These are phyloP conservation scores for Trypanosoma scelopori DNA, from an alignment of 208 protist species.

Conservation along the genomic window DNA sequence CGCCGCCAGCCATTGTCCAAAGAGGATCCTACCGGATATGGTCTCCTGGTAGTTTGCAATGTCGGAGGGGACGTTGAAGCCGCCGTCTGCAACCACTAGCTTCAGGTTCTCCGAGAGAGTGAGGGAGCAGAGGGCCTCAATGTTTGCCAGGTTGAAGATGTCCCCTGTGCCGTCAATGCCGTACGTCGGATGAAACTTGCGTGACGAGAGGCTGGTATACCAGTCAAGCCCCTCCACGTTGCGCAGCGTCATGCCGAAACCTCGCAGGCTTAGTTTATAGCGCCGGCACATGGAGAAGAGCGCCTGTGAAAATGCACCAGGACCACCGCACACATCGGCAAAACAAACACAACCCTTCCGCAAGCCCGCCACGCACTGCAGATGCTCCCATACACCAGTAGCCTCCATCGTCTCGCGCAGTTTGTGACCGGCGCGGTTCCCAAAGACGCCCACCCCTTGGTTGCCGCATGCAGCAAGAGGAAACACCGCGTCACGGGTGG, in stretches of 20 bases:
- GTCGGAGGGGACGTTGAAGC: slow-evolving; percentile 71
- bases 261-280: slow-evolving; percentile 48
- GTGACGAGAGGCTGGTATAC: slow-evolving; percentile 61
- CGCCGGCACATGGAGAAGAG: slow-evolving; percentile 46
- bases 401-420: slow-evolving; percentile 87
- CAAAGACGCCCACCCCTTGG: slow-evolving; percentile 40
- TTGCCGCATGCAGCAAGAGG: slow-evolving; percentile 53
- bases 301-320: slow-evolving; percentile 86
- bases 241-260: slow-evolving; percentile 86
- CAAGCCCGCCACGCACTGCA: slow-evolving; percentile 27
- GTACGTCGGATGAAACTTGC: slow-evolving; percentile 68
- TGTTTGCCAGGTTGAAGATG: slow-evolving; percentile 77
- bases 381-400: slow-evolving; percentile 61
- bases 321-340: slow-evolving; percentile 89
- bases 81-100: slow-evolving; percentile 91
- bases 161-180: slow-evolving; percentile 85
- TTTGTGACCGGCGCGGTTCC: slow-evolving; percentile 91
- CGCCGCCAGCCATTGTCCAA: slow-evolving; percentile 79
- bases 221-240: slow-evolving; percentile 66
- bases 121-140: slow-evolving; percentile 68
- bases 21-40: slow-evolving; percentile 85
- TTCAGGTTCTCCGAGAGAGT: slow-evolving; percentile 36
- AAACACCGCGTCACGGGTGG: slow-evolving; percentile 65
- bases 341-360: slow-evolving; percentile 48
- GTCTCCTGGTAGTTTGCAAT: slow-evolving; percentile 88